These are phyloP conservation scores for Rhizoclosmatium sp. DNA, from an alignment of 192 early-diverging fungal genomes.

Conservation along the genomic window DNA sequence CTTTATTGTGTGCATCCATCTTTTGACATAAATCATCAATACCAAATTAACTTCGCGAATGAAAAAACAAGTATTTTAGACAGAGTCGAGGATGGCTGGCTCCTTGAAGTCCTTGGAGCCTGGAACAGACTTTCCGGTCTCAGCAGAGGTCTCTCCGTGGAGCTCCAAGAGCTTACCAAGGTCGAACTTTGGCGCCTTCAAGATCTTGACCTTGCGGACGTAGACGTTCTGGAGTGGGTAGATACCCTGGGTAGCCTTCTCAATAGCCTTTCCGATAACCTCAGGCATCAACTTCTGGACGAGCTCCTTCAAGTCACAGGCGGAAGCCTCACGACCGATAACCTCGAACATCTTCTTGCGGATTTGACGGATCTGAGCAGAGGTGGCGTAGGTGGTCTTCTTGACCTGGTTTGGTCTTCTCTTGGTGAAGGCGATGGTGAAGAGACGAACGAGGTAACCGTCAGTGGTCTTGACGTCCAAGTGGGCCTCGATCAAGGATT, in stretches of 20 bases:
- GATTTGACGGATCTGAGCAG: slow-evolving; percentile 95
- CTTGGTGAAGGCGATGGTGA: slow-evolving; percentile 97
- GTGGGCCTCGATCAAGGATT: slow-evolving; percentile 95
- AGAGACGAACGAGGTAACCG: slow-evolving; percentile 98
- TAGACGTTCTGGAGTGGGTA: slow-evolving; percentile 98
- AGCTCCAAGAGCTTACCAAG: slow-evolving; percentile 95
- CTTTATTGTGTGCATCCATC: background rate
- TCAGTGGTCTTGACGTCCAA: slow-evolving; percentile 99
- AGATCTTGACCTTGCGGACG: slow-evolving; percentile 98
- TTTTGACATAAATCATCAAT: background rate
- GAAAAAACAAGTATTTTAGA: slow-evolving; percentile 29
- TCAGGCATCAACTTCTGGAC: slow-evolving; percentile 97
- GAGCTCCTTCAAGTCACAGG: slow-evolving; percentile 94
- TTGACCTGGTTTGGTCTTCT: slow-evolving; percentile 91
- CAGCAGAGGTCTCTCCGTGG: slow-evolving; percentile 87
- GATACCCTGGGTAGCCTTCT: slow-evolving; percentile 97
- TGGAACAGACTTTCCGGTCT: slow-evolving; percentile 82
- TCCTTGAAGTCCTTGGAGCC: slow-evolving; percentile 86
- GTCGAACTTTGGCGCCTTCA: slow-evolving; percentile 97
- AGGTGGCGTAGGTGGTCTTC: slow-evolving; percentile 98
- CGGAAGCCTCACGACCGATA: slow-evolving; percentile 83
- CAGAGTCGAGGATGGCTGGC: slow-evolving; percentile 46
- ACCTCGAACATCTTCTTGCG: slow-evolving; percentile 99
- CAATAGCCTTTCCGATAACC: slow-evolving; percentile 96
- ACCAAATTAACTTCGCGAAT: background rate